Evolutionary conservation across 805 yeast species (phyloP).

Genomic region (Tetrapisispora taiwanensis): DNA sequence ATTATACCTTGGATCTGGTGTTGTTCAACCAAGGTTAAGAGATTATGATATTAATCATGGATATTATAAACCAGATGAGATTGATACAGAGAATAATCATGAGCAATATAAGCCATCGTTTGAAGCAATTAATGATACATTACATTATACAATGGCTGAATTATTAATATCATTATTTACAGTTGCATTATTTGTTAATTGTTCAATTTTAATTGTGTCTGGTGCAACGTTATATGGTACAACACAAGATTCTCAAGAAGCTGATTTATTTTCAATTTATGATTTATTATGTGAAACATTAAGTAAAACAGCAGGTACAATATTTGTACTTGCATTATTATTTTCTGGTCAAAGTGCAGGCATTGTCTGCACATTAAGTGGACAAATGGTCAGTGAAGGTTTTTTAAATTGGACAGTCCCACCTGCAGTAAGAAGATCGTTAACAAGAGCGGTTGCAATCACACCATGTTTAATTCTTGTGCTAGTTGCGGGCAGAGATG

Average conservation of each 20-base stretch:
- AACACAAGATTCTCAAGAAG: conserved; percentile 50
- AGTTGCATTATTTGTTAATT: conserved; percentile 82
- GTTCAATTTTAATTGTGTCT: conserved; percentile 81
- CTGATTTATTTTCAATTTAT: conserved; percentile 78
- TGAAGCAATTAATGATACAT: conserved; percentile 70
- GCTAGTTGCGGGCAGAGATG: conserved; percentile 67
- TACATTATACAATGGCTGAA: conserved; percentile 76
- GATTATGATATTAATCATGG: conserved; percentile 70
- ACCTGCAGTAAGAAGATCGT: conserved; percentile 69
- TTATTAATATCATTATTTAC: conserved; percentile 73
- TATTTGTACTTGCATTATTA: conserved; percentile 76
- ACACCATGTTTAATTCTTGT: conserved; percentile 77
- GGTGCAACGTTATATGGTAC: conserved; percentile 70
- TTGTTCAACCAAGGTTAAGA: conserved; percentile 75
- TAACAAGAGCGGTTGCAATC: conserved; percentile 77
- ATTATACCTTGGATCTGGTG: conserved; percentile 75
- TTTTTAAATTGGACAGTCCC: conserved; percentile 71
- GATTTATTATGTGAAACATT: conserved; percentile 49
- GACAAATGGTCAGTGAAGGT: conserved; percentile 92
- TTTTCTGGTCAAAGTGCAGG: conserved; percentile 91
- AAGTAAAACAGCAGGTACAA: conserved; percentile 69
- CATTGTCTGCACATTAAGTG: conserved; percentile 87
- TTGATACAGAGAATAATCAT: conserved; percentile 30
- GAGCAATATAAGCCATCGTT: conserved; percentile 63
- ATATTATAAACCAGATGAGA: conserved; percentile 35